Base-by-base conservation (phyloP, 306 rosid genomes). In the Acacia acuminata region DNA sequence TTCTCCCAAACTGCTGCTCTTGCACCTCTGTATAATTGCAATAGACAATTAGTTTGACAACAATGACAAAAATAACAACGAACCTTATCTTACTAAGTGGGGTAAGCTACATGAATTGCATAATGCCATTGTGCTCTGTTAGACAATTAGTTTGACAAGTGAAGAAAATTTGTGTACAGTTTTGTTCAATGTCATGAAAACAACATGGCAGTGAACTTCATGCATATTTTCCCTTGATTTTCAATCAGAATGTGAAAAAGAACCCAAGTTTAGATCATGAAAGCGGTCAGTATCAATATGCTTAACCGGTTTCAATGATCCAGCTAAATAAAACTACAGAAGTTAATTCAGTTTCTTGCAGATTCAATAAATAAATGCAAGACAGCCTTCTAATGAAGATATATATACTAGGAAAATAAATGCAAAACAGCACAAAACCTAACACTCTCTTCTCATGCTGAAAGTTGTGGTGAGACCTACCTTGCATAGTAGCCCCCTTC, bases 1-100 rank as follows among this genome's bases (percentile, higher is more conserved):
- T 96, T 96, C 91, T 96, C 99, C 99, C 99, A 96, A 78, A 96
- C 98, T 60, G 99, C 99, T 72, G 98, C 98, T 53, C 98, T 86
- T 81, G 98, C 98, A 58, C 98, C 98, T 87, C 98, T 93, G 83
- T 42, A 36, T 82, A 65, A 72, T 76, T n/a, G 71, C 45, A 82
- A 71, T 61, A 63, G n/a, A 17, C 5, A 16, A 50, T 50, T 50
- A 50, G 20, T 16, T 50, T 50, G 20, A 50, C 9, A 4, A 48
- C 19, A 14, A 48, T 4, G 13, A 10, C 1, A 48, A 48, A 4
- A 14, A 14, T 4, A 48, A 48, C 53, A 14, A 9, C 1, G 13
- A 47, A 13, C 17, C 17, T 47, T 47, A 47, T 43, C 47, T 10
- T 10, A 43, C 0, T 47, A 47, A 5, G 53, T 14, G 53, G 19